These are phyloP conservation scores for Aspergillus sojae DNA, from an alignment of 2,329 filamentous ascomycete genomes.

Conservation along the genomic window DNA sequence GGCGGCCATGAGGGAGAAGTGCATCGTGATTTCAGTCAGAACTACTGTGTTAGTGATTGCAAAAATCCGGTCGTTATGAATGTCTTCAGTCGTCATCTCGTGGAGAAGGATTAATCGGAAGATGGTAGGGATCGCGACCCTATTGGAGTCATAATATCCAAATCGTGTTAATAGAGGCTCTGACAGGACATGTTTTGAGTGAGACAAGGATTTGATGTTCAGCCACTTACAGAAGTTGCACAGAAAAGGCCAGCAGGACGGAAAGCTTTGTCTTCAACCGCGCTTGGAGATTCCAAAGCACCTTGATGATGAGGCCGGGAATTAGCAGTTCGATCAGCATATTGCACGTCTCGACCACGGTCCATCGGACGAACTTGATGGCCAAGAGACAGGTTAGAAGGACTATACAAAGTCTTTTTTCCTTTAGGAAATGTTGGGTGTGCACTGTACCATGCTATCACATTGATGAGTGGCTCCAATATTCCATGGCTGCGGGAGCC, in stretches of 20 bases:
- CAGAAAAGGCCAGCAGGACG: background rate
- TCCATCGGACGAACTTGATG: background rate
- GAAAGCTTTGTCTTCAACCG: background rate
- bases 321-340: conserved; percentile 1
- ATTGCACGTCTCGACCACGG: background rate
- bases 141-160: background rate
- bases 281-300: background rate
- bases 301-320: background rate
- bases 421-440: no score
- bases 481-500: background rate
- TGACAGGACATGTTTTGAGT: no score
- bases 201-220: no score
- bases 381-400: background rate
- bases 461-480: background rate
- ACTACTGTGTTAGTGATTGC: background rate
- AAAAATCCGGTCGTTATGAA: background rate
- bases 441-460: background rate
- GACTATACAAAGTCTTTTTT: no score
- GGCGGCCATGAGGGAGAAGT: conserved; percentile 4
- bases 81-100: background rate
- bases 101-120: background rate
- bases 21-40: conserved; percentile 3
- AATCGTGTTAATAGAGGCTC: no score
- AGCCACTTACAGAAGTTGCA: background rate
- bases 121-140: conserved; percentile 1